Conservation (phyloP, 306 rosid genomes). For the Cucurbita ficifolia region DNA sequence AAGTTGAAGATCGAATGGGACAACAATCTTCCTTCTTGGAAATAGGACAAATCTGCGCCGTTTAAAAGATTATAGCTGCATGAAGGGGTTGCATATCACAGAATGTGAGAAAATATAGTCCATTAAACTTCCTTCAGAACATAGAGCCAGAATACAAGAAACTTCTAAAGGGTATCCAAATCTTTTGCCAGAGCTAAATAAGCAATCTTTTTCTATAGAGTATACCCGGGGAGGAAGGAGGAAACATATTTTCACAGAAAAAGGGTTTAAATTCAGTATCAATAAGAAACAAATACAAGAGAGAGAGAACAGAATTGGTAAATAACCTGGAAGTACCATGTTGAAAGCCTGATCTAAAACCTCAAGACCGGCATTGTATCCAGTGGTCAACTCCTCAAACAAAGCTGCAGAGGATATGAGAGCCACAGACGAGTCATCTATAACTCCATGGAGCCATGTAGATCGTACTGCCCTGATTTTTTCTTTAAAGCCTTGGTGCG, state of each 20-base stretch:
- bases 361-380: slow-evolving; percentile 54
- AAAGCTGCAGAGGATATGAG: slow-evolving; percentile 68
- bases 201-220: not conserved
- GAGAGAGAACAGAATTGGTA: not conserved
- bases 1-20: not conserved
- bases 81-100: not conserved
- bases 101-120: not conserved
- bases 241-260: not conserved
- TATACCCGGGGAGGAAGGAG: not conserved
- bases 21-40: not conserved
- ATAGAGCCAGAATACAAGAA: not conserved
- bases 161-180: not conserved
- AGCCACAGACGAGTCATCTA: slow-evolving; percentile 68
- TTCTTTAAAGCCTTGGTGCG: slow-evolving; percentile 87
- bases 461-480: slow-evolving; percentile 49
- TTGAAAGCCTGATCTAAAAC: slow-evolving; percentile 75
- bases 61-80: not conserved
- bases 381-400: slow-evolving; percentile 73
- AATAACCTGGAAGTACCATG: slow-evolving; percentile 79
- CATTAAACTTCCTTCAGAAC: not conserved
- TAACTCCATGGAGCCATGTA: slow-evolving; percentile 55
- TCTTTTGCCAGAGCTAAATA: not conserved
- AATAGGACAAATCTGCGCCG: not conserved
- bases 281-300: not conserved
- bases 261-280: not conserved